Percentiles rank a stretch among this genome's conserved stretches.
These are phyloP conservation scores for Colletotrichum sp. DNA, from an alignment of 2,329 filamentous ascomycete species.

Conservation along the genomic window DNA sequence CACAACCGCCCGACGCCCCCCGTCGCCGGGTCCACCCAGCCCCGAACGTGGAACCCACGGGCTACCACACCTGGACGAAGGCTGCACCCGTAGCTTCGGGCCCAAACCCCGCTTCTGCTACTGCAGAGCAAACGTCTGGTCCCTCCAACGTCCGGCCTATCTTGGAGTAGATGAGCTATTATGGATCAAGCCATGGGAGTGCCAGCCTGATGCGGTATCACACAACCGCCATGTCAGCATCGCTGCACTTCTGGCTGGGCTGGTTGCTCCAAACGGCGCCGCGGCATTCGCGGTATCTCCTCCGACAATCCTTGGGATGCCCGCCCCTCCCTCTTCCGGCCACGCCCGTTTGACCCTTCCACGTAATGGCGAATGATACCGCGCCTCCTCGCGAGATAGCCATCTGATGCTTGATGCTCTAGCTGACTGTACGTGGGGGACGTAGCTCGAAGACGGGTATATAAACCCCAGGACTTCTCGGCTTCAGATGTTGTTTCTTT, in stretches of 20 bases:
- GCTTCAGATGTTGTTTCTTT: neutral
- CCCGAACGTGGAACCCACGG: slow-evolving; percentile 9
- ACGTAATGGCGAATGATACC: slow-evolving; percentile 12
- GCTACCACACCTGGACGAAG: neutral
- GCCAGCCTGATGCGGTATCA: slow-evolving; percentile 14
- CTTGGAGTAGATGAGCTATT: neutral
- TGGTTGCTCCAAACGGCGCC: neutral
- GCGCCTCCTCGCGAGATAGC: neutral
- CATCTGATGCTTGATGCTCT: neutral
- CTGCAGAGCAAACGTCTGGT: neutral
- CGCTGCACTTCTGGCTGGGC: neutral
- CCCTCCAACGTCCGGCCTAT: neutral
- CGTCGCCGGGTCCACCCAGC: neutral
- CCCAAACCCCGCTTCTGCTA: neutral
- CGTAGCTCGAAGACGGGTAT: neutral
- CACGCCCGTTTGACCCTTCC: neutral
- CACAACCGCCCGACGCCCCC: neutral
- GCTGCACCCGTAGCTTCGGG: slow-evolving; percentile 9
- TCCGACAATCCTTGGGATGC: neutral
- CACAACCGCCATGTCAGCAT: slow-evolving; percentile 10
- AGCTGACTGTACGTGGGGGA: slow-evolving; percentile 12
- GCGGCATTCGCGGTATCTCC: slow-evolving; percentile 10
- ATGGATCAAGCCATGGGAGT: neutral
- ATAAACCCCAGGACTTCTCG: neutral
- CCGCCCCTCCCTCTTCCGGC: neutral